Evolutionary conservation across 345 rosid species (phyloP).

Genomic region (Salix exigua): DNA sequence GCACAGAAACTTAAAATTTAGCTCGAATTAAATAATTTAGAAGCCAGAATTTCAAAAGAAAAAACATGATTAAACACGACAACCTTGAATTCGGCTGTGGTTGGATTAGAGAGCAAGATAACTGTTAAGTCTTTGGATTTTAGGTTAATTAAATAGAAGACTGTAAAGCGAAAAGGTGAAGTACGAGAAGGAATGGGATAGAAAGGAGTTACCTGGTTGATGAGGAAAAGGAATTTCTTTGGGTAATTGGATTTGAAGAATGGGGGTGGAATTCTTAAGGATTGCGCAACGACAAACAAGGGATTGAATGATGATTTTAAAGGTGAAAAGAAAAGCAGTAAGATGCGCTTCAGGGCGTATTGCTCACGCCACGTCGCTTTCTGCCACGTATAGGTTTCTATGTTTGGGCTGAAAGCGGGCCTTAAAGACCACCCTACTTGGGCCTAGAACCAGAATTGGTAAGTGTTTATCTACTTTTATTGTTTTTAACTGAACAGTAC

Average conservation of each 20-base stretch:
- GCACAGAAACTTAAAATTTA: neutral
- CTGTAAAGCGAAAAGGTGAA: neutral
- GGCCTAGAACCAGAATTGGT: too few species aligned
- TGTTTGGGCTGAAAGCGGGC: neutral
- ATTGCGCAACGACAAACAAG: neutral
- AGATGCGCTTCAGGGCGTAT: neutral
- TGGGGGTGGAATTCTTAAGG: neutral
- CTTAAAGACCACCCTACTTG: neutral
- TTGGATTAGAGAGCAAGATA: neutral
- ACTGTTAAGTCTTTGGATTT: neutral
- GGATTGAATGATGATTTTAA: neutral
- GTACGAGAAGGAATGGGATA: neutral
- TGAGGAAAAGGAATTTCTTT: neutral
- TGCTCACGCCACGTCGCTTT: conserved; percentile 10
- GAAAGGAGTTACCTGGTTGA: neutral
- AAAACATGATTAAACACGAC: neutral
- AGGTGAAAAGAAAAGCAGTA: neutral
- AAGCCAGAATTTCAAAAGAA: neutral
- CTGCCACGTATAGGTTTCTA: neutral
- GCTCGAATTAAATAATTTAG: neutral
- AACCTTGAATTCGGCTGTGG: neutral
- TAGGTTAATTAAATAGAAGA: neutral
- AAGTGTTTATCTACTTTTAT: too few species aligned
- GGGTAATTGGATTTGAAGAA: neutral
- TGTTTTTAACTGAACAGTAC: too few species aligned